phyloP scores from a whole-genome alignment of 345 rosid genomes.

The Eucalyptus erythrocorys region DNA sequence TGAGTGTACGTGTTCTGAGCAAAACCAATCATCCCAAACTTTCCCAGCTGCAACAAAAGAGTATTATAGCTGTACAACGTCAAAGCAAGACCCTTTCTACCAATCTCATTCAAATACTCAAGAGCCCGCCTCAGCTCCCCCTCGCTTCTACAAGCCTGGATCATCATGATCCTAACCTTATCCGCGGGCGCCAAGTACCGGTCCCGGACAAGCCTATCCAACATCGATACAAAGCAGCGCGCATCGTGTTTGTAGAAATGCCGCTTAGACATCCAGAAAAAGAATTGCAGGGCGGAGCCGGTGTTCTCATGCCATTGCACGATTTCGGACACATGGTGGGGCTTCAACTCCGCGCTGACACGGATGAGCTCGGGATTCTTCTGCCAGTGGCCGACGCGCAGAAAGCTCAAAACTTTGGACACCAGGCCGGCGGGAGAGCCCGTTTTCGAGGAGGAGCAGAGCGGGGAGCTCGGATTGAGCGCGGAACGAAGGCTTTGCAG shows the following conservation, averaged over 20 bases:
- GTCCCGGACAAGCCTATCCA: constrained; percentile 38
- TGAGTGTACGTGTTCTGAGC: constrained; percentile 26
- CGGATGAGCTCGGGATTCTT: constrained; percentile 20
- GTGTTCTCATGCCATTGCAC: constrained; percentile 20
- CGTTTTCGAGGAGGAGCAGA: constrained; percentile 1
- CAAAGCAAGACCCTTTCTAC: constrained; percentile 17
- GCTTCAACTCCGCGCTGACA: constrained; percentile 15
- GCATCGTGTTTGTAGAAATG: constrained; percentile 38
- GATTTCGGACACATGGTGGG: constrained; percentile 34
- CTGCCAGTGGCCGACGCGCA: constrained; percentile 27
- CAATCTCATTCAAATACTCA: constrained; percentile 22
- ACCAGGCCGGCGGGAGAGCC: constrained; percentile 7
- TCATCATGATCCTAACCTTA: constrained; percentile 45
- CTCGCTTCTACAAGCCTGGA: constrained; percentile 35
- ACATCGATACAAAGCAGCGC: constrained; percentile 28
- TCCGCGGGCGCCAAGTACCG: constrained; percentile 27
- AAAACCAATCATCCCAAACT: constrained; percentile 36
- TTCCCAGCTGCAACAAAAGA: constrained; percentile 43
- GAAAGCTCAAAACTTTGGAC: constrained; percentile 13
- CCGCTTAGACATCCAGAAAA: constrained; percentile 41
- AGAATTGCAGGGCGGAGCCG: constrained; percentile 17
- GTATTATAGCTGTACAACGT: constrained; percentile 46
- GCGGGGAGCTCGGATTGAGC: background rate
- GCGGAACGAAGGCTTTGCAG: background rate
- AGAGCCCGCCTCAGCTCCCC: constrained; percentile 32